Evolutionary conservation across 805 yeast species (phyloP), one percentile per base, ranked within the genome.

Genomic region (Kuraishia hungarica): DNA sequence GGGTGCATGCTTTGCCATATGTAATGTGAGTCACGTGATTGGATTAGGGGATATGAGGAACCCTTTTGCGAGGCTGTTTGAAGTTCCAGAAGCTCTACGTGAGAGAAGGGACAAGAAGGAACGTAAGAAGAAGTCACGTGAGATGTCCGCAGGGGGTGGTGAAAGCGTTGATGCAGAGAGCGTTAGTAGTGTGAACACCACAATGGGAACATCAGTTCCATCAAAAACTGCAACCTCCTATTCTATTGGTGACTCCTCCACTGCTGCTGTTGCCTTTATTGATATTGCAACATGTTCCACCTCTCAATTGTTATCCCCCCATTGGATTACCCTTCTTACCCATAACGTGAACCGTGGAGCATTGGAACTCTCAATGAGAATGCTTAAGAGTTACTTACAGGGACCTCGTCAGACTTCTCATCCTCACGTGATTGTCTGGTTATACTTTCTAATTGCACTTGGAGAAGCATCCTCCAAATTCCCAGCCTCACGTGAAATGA

Each of bases 1-100:
- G 64, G 84, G 89, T 1, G 80, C 91, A 2, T 77, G 83, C 46
- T 86, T 88, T 73, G 93, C 94, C 2, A 74, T 87, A 51, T 82
- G 91, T 26, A 88, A 87, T 62, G 82, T 88, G 54, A 79, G 83
- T 61, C 93, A 87, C 70, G 65, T 87, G 54, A 80, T 86, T 51
- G 94, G 94, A 1, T 84, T 87, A 67, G 96, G 94, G 39, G 87
- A 86, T 64, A 78, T 87, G 4, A 74, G 76, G 50, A 87, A 86
- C 63, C 91, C 93, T 20, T 87, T 87, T 70, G 90, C 93, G 5
- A 81, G 84, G 61, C 65, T 88, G 15, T 88, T 88, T 67, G 84
- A 80, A 55, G 71, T 88, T 22, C 86, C 92, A 0, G 87, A 84
- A 62, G 88, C 85, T 19, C 68, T 88, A 58, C 84, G 80, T 57